Evolutionary conservation across 2,329 filamentous ascomycete species (phyloP), one percentile per base, ranked within the genome.

Genomic region (Bipolaris oryzae): DNA sequence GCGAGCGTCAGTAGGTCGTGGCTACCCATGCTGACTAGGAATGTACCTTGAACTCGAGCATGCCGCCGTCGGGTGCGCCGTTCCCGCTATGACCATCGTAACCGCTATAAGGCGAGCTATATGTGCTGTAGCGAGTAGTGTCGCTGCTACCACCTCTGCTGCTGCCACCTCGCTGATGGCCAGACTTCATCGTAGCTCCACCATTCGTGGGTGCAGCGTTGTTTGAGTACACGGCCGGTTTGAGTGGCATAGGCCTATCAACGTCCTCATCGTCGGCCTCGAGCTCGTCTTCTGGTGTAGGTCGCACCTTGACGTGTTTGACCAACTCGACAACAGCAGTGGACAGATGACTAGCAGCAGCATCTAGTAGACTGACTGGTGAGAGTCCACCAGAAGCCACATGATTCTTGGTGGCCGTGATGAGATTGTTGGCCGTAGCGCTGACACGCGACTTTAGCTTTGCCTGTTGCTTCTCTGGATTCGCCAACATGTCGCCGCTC

Each of bases 351-450:
- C 91, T 95, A 7, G 94, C 92, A 2, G 95, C 94, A 3, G 94
- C 95, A 75, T 99, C 95, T 20, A 99, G 82, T 3, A 99, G 79
- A 5, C 92, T 96, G n/a, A 99, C 89, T 0, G 95, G 95, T 1
- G 92, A 94, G 31, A 99, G 85, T 28, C 95, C 95, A 18, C 86
- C 87, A 0, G 92, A 88, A 10, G 86, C 84, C 33, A 90, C 89
- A 75, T 95, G 96, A 72, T 96, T 96, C 79, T 96, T 96, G 33
- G 91, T 89, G 1, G 94, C 92, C 2, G 94, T 98, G 69, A 98
- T 97, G 55, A 99, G 82, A 71, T 94, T 95, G 81, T 98, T 98
- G 46, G 95, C 93, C 1, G 94, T 96, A 2, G 89, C 89, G n/a
- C 92, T 96, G 3, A 98, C 89, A 56, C 89, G 89, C 47, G 86